Base-by-base conservation (phyloP, 495 filamentous ascomycete species). In the Aspergillus sclerotioniger region DNA sequence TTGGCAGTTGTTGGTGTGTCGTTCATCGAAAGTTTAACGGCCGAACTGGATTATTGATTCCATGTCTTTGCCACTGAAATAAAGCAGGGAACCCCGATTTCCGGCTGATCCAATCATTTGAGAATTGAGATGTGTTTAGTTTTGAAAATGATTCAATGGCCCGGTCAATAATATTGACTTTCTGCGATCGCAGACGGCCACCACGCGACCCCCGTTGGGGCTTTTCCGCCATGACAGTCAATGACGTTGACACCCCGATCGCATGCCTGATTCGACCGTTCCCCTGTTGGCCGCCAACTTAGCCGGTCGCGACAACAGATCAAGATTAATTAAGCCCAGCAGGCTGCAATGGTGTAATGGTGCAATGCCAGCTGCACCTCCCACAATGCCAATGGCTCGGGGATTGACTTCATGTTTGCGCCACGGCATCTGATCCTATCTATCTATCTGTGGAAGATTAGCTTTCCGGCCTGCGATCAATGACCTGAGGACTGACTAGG, bases 341-440 rank as follows among this genome's bases (percentile, higher is more conserved):
- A 9, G 33, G 33, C 13, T 35, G 13, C 33, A 35, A 8, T 2
- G 6, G 5, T n/a, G 8, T 13, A 12, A 41, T 41, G 37, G 37
- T 41, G 37, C 37, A n/a, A 41, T 41, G 33, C 33, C 33, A 35
- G 33, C 33, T 35, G 33, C 13, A 10, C 13, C 33, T 13, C 37
- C 37, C 37, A 21, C 0, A 29, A 21, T 29, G 25, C 13, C 10
- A 37, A 55, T 55, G 45, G 53, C 17, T 46, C 21, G 10, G 37
- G 17, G 29, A 44, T 62, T 63, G 61, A 63, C 61, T 60, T 61
- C 56, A 60, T 58, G 9, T 41, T 56, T 62, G 57, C 57, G 56
- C 62, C 58, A 61, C 43, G 37, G 21, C 12, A 7, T 49, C 37
- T 17, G 41, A 16, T 39, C 32, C 16, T 45, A 51, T 49, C 32